phyloP scores from a whole-genome alignment of 495 filamentous ascomycete genomes.

The Hyphodiscus hymeniophilus region DNA sequence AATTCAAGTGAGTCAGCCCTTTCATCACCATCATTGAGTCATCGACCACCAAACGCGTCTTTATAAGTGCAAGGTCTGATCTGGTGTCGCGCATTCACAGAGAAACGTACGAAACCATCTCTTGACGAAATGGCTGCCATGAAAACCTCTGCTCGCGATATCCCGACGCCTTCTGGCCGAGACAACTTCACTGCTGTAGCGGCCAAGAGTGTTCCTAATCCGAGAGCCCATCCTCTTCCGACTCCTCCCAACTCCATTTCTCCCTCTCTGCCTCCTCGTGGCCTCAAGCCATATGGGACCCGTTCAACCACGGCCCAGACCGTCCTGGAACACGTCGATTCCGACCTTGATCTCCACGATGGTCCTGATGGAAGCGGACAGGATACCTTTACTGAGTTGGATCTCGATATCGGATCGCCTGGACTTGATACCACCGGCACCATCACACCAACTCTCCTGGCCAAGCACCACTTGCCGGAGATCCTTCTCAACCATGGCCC shows the following conservation, averaged over 20 bases:
- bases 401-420: constrained; percentile 35
- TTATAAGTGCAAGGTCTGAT: constrained; percentile 33
- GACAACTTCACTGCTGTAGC: constrained; percentile 26
- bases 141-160: constrained; percentile 56
- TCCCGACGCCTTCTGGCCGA: constrained; percentile 50
- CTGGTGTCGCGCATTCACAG: constrained; percentile 24
- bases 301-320: constrained; percentile 30
- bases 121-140: constrained; percentile 50
- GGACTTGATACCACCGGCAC: constrained; percentile 65
- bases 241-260: constrained; percentile 97
- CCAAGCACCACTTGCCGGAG: constrained; percentile 84
- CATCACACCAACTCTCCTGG: constrained; percentile 80
- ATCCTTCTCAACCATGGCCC: constrained; percentile 87
- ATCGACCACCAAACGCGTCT: constrained; percentile 19
- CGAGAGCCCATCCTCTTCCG: constrained; percentile 55
- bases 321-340: constrained; percentile 64
- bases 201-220: constrained; percentile 23
- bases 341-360: constrained; percentile 80
- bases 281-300: constrained; percentile 42
- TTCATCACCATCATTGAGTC: constrained; percentile 6
- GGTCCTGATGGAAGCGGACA: constrained; percentile 24
- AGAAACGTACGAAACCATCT: constrained; percentile 32
- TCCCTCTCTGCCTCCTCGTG: constrained; percentile 75
- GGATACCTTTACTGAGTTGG: constrained; percentile 26
- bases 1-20: constrained; percentile 26